Evolutionary conservation across 2,329 filamentous ascomycete species (phyloP), one percentile per base, ranked within the genome.

Genomic region (Curvularia verruculosa): DNA sequence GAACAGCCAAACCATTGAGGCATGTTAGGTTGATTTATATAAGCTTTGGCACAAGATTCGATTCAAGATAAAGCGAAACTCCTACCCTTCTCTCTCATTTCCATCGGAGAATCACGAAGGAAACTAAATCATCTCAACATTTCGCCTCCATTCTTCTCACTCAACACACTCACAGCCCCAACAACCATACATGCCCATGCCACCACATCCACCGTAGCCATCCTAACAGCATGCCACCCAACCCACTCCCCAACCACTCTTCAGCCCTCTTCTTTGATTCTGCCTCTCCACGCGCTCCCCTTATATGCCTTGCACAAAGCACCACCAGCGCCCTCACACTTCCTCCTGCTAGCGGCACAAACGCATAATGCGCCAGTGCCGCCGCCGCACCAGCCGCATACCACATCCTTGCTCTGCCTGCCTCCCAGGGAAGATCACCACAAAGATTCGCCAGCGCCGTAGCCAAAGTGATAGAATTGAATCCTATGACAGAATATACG

Each of bases 171-270:
- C 18, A 46, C 26, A 15, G 7, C 31, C 19, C 29, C 31, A n/a
- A 28, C 13, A 37, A 39, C 67, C 71, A 48, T 56, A 56, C 21
- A 46, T 9, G 2, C 56, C 67, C 59, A 70, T 56, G 68, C 66
- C 28, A 56, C 21, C n/a, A 64, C 8, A 64, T 72, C 68, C 36
- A 70, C 68, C 13, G 49, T 69, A 15, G 24, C 37, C 64, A 68
- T 66, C 55, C 69, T 46, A 0, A 65, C 18, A 47, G 19, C 63
- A 58, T 69, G 69, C 45, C 54, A 57, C 3, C 60, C 54, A 23
- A 64, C 56, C 69, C 67, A 72, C 44, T 70, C 61, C 39, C 39
- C 24, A 68, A 36, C 52, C 36, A 60, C 34, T 13, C 13, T 8
- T 31, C 50, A 47, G 29, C 45, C 28, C 5, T 24, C 28, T 18